Evolutionary conservation across 2,329 filamentous ascomycete genomes (phyloP), one percentile per base, ranked within the genome.

Genomic region (Corinectria fuckeliana): DNA sequence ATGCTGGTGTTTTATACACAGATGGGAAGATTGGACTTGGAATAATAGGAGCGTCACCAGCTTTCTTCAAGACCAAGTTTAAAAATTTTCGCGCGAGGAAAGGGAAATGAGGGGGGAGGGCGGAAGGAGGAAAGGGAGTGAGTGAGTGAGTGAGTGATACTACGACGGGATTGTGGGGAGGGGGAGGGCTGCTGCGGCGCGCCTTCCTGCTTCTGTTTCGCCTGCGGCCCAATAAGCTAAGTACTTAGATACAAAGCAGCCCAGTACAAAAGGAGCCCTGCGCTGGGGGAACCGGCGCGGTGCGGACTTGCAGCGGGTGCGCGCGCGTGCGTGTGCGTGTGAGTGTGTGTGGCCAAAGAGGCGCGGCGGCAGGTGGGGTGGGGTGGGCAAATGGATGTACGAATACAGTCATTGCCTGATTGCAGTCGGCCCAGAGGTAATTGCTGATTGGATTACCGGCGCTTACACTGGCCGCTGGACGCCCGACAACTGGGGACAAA

Each of bases 91-190:
- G 53, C 58, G 44, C 52, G 50, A 55, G 49, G 39, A 38, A 45
- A 56, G 50, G 45, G 59, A 68, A 70, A 66, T 66, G 68, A 69
- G 68, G 68, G 67, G 65, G 63, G 50, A 58, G 55, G 42, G 25
- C 34, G 47, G 41, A 58, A 51, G 48, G 50, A 53, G 50, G 50
- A 39, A 48, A 53, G 50, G 56, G 56, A 58, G 39, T 45, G 56
- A 54, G 44, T 38, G 50, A 53, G 50, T 50, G 56, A 58, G 39
- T 45, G 56, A 54, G 44, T 38, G 50, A 58, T 54, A 38, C 56
- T 42, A 44, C 38, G 38, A n/a, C n/a, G n/a, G n/a, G n/a, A 56
- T 50, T 54, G 56, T 54, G 56, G 56, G 47, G 56, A 58, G 56
- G 50, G 50, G 42, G 42, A 49, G 56, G 49, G 50, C 50, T 52